Evolutionary conservation across 306 rosid species (phyloP).

Genomic region (Gastrolobium villosum): DNA sequence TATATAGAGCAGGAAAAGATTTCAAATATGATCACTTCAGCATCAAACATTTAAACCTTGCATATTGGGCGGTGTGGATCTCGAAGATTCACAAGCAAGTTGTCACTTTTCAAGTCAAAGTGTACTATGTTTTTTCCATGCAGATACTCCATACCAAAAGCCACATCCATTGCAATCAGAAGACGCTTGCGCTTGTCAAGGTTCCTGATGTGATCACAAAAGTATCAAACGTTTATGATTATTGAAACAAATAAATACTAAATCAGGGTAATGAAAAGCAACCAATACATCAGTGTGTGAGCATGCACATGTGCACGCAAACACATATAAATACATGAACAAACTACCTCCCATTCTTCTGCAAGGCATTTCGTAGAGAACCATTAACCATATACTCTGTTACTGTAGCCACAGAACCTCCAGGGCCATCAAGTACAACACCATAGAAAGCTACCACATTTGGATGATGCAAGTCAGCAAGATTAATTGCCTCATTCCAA

Average conservation of each 20-base stretch:
- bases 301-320: neutral
- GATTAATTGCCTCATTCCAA: conserved; percentile 98
- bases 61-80: conserved; percentile 96
- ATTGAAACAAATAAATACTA: conserved; percentile 2
- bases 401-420: conserved; percentile 92
- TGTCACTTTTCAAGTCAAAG: conserved; percentile 98
- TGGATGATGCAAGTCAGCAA: conserved; percentile 96
- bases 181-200: conserved; percentile 89
- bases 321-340: conserved; percentile 17
- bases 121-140: conserved; percentile 96
- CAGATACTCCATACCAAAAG: conserved; percentile 97
- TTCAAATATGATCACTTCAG: conserved; percentile 34
- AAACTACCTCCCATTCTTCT: conserved; percentile 82
- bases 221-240: conserved; percentile 31
- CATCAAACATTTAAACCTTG: conserved; percentile 66
- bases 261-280: conserved; percentile 31
- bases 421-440: conserved; percentile 91
- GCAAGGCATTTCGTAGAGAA: conserved; percentile 85
- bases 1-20: conserved; percentile 17
- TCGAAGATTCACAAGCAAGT: conserved; percentile 91
- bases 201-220: conserved; percentile 60
- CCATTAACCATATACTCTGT: conserved; percentile 97
- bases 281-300: neutral
- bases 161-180: conserved; percentile 95
- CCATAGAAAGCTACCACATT: conserved; percentile 97